Base-by-base conservation (phyloP, 352 stramenopile genomes). In the Pythium dissotocum region DNA sequence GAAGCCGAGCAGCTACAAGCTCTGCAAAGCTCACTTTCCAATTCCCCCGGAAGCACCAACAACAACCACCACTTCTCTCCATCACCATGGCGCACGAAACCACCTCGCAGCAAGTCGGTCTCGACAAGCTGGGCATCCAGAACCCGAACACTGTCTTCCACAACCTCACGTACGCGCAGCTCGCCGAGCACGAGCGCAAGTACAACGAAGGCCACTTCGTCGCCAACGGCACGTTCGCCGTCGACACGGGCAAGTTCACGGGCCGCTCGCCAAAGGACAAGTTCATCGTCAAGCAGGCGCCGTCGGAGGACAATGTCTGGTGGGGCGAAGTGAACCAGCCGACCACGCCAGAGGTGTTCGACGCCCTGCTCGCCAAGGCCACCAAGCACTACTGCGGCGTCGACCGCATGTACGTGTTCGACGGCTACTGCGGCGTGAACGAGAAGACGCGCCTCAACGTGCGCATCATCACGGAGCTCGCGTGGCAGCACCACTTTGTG, bases 401-500 rank as follows among this genome's bases (percentile, higher is more conserved):
- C 48, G 78, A 84, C 58, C 77, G 78, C 68, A 81, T 84, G 73
- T 87, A 87, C 73, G 77, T 87, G 18, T 87, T 87, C 60, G 79
- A 87, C 48, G 79, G 79, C 65, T 78, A 83, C 76, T 87, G 79
- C 68, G 79, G 79, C 32, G 79, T 82, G 51, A 87, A 87, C 75
- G 75, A 80, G 58, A 83, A 84, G 73, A 81, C 77, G 55, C 79
- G 77, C 36, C 55, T 83, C 30, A 87, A 85, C 54, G 79, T 87
- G 52, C 79, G 79, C 61, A 83, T 87, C 53, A 68, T 87, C 62
- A 85, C 77, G 61, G 77, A 87, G 61, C 65, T 87, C 52, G 79
- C 79, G 70, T 87, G 79, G 79, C 79, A 87, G 66, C 79, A 87
- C 69, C 79, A 87, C 70, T 87, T 87, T 69, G 77, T 85, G 51